Conservation (phyloP, 768 basidiomycete species). For the Antrodiella citrinella region DNA sequence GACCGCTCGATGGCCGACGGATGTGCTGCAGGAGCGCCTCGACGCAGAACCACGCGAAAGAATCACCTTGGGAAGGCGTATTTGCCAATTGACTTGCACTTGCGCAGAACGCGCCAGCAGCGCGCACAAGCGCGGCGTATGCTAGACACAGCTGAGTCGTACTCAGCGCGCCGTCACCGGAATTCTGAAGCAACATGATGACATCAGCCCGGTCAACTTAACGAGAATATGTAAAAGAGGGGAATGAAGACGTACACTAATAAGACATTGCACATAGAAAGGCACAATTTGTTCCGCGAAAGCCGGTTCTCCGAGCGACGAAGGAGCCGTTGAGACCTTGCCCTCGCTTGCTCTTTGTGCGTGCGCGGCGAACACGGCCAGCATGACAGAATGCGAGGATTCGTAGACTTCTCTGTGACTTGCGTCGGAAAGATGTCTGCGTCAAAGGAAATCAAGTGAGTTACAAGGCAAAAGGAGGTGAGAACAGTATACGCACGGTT, state of each 20-base stretch:
- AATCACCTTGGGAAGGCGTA: conserved; percentile 16
- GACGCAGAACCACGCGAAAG: conserved; percentile 66
- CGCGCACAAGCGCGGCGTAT: conserved; percentile 60
- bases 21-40: conserved; percentile 35
- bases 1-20: not conserved
- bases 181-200: conserved; percentile 39
- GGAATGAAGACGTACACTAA: conserved; percentile 41
- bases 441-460: not conserved
- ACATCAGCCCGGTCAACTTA: too few species aligned
- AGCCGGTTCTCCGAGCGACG: conserved; percentile 7
- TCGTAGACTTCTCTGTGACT: conserved; percentile 72
- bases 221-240: not conserved
- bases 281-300: conserved; percentile 57
- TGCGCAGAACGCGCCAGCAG: conserved; percentile 38
- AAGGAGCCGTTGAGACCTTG: not conserved
- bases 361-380: conserved; percentile 63
- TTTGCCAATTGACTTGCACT: conserved; percentile 11
- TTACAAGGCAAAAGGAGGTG: not conserved
- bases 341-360: conserved; percentile 29
- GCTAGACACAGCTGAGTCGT: conserved; percentile 65
- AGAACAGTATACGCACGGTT: conserved; percentile 43
- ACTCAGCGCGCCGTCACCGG: conserved; percentile 50
- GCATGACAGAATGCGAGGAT: conserved; percentile 76
- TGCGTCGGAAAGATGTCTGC: conserved; percentile 53
- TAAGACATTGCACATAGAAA: conserved; percentile 63